These are phyloP conservation scores for Elsinoe australis DNA, from an alignment of 2,329 filamentous ascomycete genomes.

Conservation along the genomic window DNA sequence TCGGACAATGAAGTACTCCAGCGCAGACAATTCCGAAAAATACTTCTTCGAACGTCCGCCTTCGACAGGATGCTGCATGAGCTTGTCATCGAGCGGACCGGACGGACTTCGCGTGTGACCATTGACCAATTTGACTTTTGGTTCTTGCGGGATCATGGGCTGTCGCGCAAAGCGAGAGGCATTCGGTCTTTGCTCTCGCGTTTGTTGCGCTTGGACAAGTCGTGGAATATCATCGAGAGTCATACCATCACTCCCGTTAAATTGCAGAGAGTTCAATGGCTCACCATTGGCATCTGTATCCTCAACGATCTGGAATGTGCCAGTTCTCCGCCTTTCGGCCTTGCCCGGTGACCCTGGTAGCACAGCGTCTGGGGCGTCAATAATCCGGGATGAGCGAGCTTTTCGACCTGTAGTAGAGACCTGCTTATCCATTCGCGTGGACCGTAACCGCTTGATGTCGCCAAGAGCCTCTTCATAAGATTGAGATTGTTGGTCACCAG, in stretches of 20 bases:
- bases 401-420: constrained; percentile 88
- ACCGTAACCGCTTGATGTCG: constrained; percentile 84
- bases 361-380: constrained; percentile 73
- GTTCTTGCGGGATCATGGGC: constrained; percentile 58
- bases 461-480: constrained; percentile 94
- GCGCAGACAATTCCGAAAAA: constrained; percentile 88
- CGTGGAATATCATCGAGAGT: constrained; percentile 93
- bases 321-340: constrained; percentile 35
- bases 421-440: constrained; percentile 88
- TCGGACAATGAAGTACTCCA: constrained; percentile 96
- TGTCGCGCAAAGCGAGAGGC: constrained; percentile 68
- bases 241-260: constrained; percentile 82
- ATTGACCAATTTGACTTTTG: constrained; percentile 59
- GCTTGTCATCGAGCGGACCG: constrained; percentile 44
- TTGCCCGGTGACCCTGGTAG: constrained; percentile 66
- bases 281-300: constrained; percentile 64
- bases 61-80: constrained; percentile 25
- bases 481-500: constrained; percentile 51
- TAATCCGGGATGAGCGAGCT: constrained; percentile 81
- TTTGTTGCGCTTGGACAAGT: constrained; percentile 92
- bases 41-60: constrained; percentile 62
- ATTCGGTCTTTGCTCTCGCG: constrained; percentile 77
- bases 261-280: constrained; percentile 65
- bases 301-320: constrained; percentile 68
- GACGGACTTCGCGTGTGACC: constrained; percentile 63